Base-by-base conservation (phyloP, 2,329 filamentous ascomycete species). In the Allantophomopsis cytisporea region DNA sequence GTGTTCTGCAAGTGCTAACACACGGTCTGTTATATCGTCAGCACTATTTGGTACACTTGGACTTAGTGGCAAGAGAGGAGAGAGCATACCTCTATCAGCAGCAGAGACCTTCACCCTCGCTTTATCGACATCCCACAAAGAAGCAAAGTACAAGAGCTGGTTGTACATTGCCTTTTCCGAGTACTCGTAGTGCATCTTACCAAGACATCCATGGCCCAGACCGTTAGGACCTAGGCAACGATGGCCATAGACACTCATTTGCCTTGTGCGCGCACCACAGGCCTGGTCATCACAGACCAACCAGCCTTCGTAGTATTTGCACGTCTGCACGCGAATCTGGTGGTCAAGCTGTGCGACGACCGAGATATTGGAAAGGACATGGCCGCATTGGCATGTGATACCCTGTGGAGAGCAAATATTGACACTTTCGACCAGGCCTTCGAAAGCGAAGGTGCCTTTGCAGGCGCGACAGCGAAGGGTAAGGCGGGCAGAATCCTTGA, bases 161-260 rank as follows among this genome's bases (percentile, higher is more conserved):
- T 94, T 96, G 64, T 95, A 96, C 43, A 96, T 71, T 52, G 82
- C 80, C 62, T 91, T 89, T 63, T 96, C 91, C 1, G 73, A 70
- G 54, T 84, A 81, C 62, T 93, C 87, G 57, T 88, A 95, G 16
- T 73, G 66, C 88, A 98, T 96, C 37, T 76, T 76, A 15, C 91
- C 91, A 4, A 79, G 65, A 57, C 91, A 98, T 40, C 86, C 88
- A 41, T 79, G 73, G 0, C 83, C 89, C 3, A 91, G 77, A 2
- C 88, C 87, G 49, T 80, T 80, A 13, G 89, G 85, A 0, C 91
- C 91, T 5, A 96, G 68, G 57, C 91, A 98, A 37, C 87, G 77
- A 44, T 82, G 78, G 35, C 91, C 91, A 57, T 94, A 94, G 31
- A 98, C 91, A 51, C 78, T 84, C 68, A 96, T 88, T 57, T 94